Base-by-base conservation (phyloP, 805 yeast species). In the Trichomonascus vanleenenianus region DNA sequence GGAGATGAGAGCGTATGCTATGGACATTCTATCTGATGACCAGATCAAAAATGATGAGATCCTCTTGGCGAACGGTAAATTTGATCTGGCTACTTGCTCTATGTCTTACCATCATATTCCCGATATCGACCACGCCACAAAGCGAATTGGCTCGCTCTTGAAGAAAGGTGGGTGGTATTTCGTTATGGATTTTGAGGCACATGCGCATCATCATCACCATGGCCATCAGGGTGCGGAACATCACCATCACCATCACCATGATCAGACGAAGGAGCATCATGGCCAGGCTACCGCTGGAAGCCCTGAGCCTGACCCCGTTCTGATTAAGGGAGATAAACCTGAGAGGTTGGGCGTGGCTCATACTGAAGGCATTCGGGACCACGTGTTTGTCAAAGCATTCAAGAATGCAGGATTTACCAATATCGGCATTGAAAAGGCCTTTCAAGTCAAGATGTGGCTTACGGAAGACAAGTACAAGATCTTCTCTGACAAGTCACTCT, bases 81-180 rank as follows among this genome's bases (percentile, higher is more conserved):
- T 57, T 37, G 58, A 57, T 30, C 50, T 46, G 20, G 56, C 48
- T 10, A 51, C 57, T 20, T 44, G 51, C 12, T 55, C 61, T 2
- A 32, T 57, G 48, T 47, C 56, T 1, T 57, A 49, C 39, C 61
- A 57, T 32, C 61, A 57, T 44, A 35, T 57, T 3, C 44, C 41
- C 22, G 54, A 57, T 36, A 43, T 50, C 19, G 43, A 45, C 2
- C 30, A 27, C 2, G 46, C 46, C 10, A 47, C 53, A 1, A 30
- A 44, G 20, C 36, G 38, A 10, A 46, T 56, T 20, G 54, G 19
- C 7, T 35, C 39, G 4, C 35, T 31, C 12, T 43, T 57, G 10
- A 44, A 44, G 16, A 36, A 47, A 2, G 56, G 53, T 10, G 60
- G 60, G 5, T 15, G 53, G 32, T 32, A 50, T 3, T 50, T 34